Percentiles rank a stretch among this genome's conserved stretches.
Evolutionary conservation across 2,329 filamentous ascomycete species (phyloP).

Genomic region (Cercospora nicotianae): DNA sequence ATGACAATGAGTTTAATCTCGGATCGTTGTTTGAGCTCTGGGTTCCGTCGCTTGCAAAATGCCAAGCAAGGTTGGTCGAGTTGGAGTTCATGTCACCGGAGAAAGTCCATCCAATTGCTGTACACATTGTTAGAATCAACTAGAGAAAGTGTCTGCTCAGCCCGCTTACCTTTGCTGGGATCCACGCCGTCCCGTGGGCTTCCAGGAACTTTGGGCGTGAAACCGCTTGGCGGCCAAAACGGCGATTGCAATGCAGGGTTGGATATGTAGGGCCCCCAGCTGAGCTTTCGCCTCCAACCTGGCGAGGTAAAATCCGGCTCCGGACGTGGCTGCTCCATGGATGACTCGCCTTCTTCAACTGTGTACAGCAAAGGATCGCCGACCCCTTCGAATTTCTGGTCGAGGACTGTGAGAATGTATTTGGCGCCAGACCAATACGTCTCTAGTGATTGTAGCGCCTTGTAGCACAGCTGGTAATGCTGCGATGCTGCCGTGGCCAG

Average conservation of each 20-base stretch:
- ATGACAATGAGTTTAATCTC: constrained; percentile 21
- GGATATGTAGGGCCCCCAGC: constrained; percentile 46
- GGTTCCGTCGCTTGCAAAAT: constrained; percentile 63
- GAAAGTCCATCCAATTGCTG: constrained; percentile 76
- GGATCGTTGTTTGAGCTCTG: constrained; percentile 22
- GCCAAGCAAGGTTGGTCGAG: constrained; percentile 76
- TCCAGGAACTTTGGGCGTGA: constrained; percentile 35
- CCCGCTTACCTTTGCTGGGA: constrained; percentile 50
- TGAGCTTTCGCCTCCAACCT: constrained; percentile 52
- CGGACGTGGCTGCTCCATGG: constrained; percentile 54
- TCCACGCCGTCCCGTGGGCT: constrained; percentile 51
- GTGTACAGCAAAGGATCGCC: constrained; percentile 70
- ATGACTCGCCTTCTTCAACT: constrained; percentile 74
- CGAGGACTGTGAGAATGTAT: constrained; percentile 81
- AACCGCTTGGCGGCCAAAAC: constrained; percentile 27
- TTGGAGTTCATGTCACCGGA: constrained; percentile 84
- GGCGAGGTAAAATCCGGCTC: constrained; percentile 54
- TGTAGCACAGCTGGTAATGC: constrained; percentile 85
- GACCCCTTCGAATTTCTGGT: constrained; percentile 84
- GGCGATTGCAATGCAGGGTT: constrained; percentile 22
- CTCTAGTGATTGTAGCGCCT: constrained; percentile 76
- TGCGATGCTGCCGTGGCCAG: constrained; percentile 79
- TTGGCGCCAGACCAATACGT: constrained; percentile 83
- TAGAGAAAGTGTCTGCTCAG: constrained; percentile 11
- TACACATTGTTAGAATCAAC: constrained; percentile 6